Conservation (phyloP, 2,329 filamentous ascomycete genomes). For the Xylaria sp. region DNA sequence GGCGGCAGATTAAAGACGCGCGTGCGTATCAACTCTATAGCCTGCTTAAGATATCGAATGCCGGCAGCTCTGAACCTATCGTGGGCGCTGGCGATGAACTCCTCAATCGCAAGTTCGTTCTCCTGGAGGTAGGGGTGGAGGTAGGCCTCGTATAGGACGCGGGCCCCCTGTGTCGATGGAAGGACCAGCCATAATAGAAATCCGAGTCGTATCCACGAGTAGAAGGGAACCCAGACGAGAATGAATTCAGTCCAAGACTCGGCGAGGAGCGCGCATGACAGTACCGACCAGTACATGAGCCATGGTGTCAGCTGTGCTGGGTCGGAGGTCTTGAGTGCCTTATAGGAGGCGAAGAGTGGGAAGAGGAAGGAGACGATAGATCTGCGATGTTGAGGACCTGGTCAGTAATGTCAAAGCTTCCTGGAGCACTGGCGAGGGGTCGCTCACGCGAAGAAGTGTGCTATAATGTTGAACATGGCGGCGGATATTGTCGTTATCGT, state of each 20-base stretch:
- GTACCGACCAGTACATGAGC: slow-evolving; percentile 99
- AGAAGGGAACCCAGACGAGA: slow-evolving; percentile 91
- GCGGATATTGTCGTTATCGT: slow-evolving; percentile 6
- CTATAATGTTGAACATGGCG: slow-evolving; percentile 41
- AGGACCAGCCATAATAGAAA: slow-evolving; percentile 94
- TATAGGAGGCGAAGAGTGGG: slow-evolving; percentile 96
- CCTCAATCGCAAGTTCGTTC: slow-evolving; percentile 90
- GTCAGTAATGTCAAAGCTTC: slow-evolving; percentile 23
- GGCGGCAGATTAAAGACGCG: slow-evolving; percentile 83
- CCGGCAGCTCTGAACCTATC: slow-evolving; percentile 81
- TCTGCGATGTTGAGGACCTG: slow-evolving; percentile 57
- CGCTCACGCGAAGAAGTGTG: slow-evolving; percentile 41
- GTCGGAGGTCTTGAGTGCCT: slow-evolving; percentile 92
- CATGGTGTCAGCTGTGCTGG: slow-evolving; percentile 92
- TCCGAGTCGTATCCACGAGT: slow-evolving; percentile 87
- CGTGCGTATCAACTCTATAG: slow-evolving; percentile 77
- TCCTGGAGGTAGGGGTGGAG: slow-evolving; percentile 88
- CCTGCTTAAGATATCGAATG: slow-evolving; percentile 77
- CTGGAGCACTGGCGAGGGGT: neutral
- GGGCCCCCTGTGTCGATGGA: slow-evolving; percentile 96
- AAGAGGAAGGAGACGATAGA: slow-evolving; percentile 91
- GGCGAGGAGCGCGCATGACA: slow-evolving; percentile 81
- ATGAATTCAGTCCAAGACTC: slow-evolving; percentile 92
- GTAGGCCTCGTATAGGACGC: slow-evolving; percentile 83
- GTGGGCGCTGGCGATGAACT: slow-evolving; percentile 85